Evolutionary conservation across 2,329 filamentous ascomycete genomes (phyloP).

Genomic region (Calonectria pteridis): DNA sequence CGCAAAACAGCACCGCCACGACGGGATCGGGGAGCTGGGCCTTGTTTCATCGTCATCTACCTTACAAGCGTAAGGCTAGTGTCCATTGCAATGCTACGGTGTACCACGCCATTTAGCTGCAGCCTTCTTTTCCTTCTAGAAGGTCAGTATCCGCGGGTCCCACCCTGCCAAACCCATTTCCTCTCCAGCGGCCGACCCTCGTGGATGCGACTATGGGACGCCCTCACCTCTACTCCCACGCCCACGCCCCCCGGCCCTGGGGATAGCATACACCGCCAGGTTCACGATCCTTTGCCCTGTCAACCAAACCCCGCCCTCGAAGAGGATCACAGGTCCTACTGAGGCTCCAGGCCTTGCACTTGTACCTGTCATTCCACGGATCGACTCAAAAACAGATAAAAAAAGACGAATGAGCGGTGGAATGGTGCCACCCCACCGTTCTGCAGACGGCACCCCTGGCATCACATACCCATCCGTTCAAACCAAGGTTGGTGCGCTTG

Average conservation of each 20-base stretch:
- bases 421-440: conserved; percentile 10
- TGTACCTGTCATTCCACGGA: conserved; percentile 3
- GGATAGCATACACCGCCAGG: conserved; percentile 20
- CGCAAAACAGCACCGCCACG: conserved; percentile 23
- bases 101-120: conserved; percentile 26
- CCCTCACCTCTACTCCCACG: conserved; percentile 3
- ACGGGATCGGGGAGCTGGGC: conserved; percentile 28
- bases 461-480: not conserved
- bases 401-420: conserved; percentile 1
- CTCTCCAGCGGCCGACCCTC: conserved; percentile 15
- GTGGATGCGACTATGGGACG: not conserved
- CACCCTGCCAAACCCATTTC: not conserved
- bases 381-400: not conserved
- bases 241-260: conserved; percentile 5
- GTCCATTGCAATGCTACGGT: conserved; percentile 3
- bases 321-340: conserved; percentile 11
- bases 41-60: conserved; percentile 33
- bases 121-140: conserved; percentile 29
- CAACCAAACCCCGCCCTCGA: conserved; percentile 8
- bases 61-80: not conserved
- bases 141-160: conserved; percentile 10
- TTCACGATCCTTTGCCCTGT: conserved; percentile 22
- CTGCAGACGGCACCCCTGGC: not conserved
- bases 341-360: not conserved
- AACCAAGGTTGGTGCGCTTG: conserved; percentile 14